Conservation (phyloP, 2,329 filamentous ascomycete species). For the Chaetomiaceae sp. region DNA sequence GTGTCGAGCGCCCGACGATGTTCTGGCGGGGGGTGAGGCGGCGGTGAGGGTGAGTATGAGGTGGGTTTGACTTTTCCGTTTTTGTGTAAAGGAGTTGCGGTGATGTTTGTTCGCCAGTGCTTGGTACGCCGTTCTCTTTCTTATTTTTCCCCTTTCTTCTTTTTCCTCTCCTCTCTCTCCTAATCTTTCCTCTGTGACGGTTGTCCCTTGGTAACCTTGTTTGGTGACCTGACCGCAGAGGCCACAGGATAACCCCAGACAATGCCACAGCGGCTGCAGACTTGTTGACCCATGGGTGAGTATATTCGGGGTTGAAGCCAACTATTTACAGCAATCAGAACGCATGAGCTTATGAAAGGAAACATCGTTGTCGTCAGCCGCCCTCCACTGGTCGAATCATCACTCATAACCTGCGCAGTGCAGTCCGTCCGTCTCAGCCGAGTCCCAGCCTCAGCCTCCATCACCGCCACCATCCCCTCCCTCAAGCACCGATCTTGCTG, state of each 20-base stretch:
- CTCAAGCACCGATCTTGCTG: background rate
- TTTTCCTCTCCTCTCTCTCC: no score
- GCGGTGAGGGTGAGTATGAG: no score
- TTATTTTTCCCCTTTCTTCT: no score
- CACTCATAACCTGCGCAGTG: background rate
- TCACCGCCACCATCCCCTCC: background rate
- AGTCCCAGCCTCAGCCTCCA: no score
- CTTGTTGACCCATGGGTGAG: constrained; percentile 10
- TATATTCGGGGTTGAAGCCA: constrained; percentile 4
- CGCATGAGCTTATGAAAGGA: constrained; percentile 3
- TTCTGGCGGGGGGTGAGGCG: background rate
- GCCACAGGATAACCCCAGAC: background rate
- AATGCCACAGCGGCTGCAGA: background rate
- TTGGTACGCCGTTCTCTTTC: no score
- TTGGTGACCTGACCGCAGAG: no score
- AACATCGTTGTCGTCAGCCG: background rate
- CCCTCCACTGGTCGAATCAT: background rate
- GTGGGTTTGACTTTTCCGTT: no score
- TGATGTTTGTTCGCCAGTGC: no score
- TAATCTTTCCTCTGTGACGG: no score
- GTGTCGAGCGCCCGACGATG: background rate
- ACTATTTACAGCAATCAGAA: constrained; percentile 10
- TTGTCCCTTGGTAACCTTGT: no score
- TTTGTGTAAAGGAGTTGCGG: no score
- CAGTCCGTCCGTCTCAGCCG: background rate